Base-by-base conservation (phyloP, 148 eudicot species). In the Oxyria digyna region DNA sequence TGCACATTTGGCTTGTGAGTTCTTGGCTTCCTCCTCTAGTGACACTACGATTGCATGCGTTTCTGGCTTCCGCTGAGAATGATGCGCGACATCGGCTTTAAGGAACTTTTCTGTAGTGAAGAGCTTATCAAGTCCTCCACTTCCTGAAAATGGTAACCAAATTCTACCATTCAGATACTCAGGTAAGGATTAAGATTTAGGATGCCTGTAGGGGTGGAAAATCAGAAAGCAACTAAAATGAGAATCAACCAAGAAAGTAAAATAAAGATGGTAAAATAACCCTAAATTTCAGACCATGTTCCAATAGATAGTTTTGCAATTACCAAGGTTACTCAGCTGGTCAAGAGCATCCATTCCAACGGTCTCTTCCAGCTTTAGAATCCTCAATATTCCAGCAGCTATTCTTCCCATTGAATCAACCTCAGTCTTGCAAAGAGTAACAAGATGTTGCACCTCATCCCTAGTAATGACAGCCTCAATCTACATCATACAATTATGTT, bases 401-500 rank as follows among this genome's bases (percentile, higher is more conserved):
- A 94, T 82, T 69, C 97, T 77, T 68, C 98, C 97, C 78, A 86
- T 78, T 46, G 98, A 94, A 38, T 85, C 96, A 63, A 88, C 90
- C 78, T 94, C 98, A 74, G 97, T 82, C 80, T 86, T 86, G 85
- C 90, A 87, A 74, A 89, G 79, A 69, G 57, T 45, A 59, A 84
- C 84, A 78, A 93, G 91, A 77, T 87, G 86, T 72, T 93, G 85
- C 38, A 93, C 81, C 78, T 93, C 98, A 77, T 82, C 88, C 84
- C 89, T 93, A 17, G 88, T 93, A 74, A 93, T 88, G 73, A 85
- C 80, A 40, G 88, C 98, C 89, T 87, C 98, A 80, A 94, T 87
- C 98, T 93, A 76, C 59, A 20, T 46, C 52, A 46, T 20, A n/a
- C 7, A 46, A 46, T n/a, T 46, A 46, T 21, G 21, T 46, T 5